Evolutionary conservation across 805 yeast genomes (phyloP), one percentile per base, ranked within the genome.

Genomic region (Metschnikowia kofuensis): DNA sequence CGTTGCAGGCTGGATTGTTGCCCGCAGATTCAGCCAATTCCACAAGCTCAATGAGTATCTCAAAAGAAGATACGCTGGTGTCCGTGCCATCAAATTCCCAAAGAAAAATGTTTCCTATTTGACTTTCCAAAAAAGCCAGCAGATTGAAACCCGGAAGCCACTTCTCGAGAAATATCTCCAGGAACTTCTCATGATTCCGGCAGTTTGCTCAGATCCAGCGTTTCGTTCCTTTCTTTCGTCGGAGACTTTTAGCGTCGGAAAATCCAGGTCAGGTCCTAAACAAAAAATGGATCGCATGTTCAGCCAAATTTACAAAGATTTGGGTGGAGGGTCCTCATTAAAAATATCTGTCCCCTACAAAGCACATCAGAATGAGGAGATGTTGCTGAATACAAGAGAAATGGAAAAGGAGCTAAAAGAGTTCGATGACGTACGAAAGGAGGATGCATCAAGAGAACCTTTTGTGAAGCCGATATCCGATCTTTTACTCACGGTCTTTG

Each of bases 1-100:
- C 6, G 71, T 79, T 2, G 89, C 91, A 0, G 86, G 89, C 0
- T 92, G 97, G 97, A 82, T 88, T 45, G 87, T 90, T n/a, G 92
- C 96, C 0, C 70, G 97, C 56, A 72, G 98, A 49, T 91, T 83
- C 61, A 87, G 87, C 57, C 97, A 92, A 61, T 91, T 91, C 64
- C 83, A 76, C 65, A 79, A 77, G 52, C 70, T 91, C 32, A 83
- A 91, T 60, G 81, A 80, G 51, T 82, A 86, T 52, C 67, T 91
- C 55, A 79, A 75, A 48, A 63, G 65, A 2, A 70, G 67, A 39
- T 84, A 82, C 56, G 76, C 82, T 0, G 70, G 67, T 40, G 82
- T 85, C 2, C 65, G 70, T 6, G 63, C 62, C 2, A 57, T 85
- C 13, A 76, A 71, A 41, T 79, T 80, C 66, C 84, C 90, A 38